These are phyloP conservation scores for Sarocladiaceae sp. DNA, from an alignment of 2,329 filamentous ascomycete species.

Conservation along the genomic window DNA sequence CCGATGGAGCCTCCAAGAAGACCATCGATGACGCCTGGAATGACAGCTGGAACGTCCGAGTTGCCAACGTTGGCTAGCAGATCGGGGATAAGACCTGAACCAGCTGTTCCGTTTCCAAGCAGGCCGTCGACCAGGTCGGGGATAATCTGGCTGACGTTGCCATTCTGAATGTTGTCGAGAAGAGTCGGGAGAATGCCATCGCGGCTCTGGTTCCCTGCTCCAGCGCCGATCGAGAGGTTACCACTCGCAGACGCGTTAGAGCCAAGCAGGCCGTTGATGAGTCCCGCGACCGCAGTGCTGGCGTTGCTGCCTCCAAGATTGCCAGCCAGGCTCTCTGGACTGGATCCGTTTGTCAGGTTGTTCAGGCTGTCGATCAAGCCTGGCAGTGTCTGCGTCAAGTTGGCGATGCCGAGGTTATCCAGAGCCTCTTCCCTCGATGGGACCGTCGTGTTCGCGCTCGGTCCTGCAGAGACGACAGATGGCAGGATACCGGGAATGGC, in stretches of 20 bases:
- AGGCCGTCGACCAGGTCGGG: slow-evolving; percentile 7
- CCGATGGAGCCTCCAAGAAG: background rate
- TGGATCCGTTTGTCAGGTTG: background rate
- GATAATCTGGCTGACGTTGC: slow-evolving; percentile 7
- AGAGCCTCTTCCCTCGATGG: slow-evolving; percentile 1
- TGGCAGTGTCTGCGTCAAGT: slow-evolving; percentile 4
- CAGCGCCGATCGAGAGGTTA: background rate
- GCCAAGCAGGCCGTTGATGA: slow-evolving; percentile 3
- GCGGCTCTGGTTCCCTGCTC: background rate
- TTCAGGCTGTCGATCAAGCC: slow-evolving; percentile 1
- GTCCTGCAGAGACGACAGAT: background rate
- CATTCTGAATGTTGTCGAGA: background rate
- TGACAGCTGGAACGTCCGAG: background rate
- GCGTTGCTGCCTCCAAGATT: background rate
- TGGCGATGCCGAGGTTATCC: slow-evolving; percentile 2
- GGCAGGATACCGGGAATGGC: background rate
- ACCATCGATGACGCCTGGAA: slow-evolving; percentile 2
- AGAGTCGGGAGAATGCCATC: slow-evolving; percentile 6
- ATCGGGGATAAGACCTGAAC: slow-evolving; percentile 3
- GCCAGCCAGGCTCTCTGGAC: background rate
- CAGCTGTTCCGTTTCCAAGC: slow-evolving; percentile 3
- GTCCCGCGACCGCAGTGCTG: slow-evolving; percentile 1
- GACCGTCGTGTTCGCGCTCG: slow-evolving; percentile 5
- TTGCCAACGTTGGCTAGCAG: slow-evolving; percentile 4
- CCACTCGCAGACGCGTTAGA: background rate